Percentiles rank a stretch among this genome's conserved stretches.
These are phyloP conservation scores for Fusarium sp. DNA, from an alignment of 2,329 filamentous ascomycete genomes.

Conservation along the genomic window DNA sequence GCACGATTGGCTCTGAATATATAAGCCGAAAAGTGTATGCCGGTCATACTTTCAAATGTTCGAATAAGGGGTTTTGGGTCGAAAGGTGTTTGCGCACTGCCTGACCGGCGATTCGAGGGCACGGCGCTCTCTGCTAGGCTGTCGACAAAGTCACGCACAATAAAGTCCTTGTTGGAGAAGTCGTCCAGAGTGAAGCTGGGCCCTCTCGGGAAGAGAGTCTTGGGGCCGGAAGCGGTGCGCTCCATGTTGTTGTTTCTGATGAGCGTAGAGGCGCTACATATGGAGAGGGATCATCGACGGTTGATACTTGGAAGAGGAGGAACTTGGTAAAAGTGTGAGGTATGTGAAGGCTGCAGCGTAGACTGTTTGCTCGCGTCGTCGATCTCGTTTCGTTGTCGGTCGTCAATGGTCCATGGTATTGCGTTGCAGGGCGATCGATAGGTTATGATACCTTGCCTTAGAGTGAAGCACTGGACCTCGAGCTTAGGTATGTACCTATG, in stretches of 20 bases:
- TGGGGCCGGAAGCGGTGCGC: constrained; percentile 59
- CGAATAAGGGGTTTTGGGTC: constrained; percentile 97
- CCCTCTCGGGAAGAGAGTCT: constrained; percentile 78
- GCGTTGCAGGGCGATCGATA: constrained; percentile 15
- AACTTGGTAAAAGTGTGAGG: not conserved
- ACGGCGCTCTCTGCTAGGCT: constrained; percentile 86
- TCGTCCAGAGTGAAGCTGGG: constrained; percentile 89
- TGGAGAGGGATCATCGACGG: constrained; percentile 30
- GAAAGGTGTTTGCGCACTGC: constrained; percentile 72
- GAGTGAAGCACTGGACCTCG: not conserved
- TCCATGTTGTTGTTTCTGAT: constrained; percentile 50
- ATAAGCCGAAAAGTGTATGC: not conserved
- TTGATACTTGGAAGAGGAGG: constrained; percentile 4
- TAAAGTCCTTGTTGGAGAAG: constrained; percentile 91
- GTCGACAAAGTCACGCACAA: constrained; percentile 97
- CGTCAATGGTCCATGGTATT: constrained; percentile 27
- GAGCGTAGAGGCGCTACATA: constrained; percentile 44
- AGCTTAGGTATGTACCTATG: not conserved
- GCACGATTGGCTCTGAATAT: not conserved
- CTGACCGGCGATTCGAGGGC: constrained; percentile 82
- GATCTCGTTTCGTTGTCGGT: constrained; percentile 20
- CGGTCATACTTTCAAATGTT: constrained; percentile 79
- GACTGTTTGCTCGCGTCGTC: constrained; percentile 19
- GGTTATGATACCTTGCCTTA: constrained; percentile 5
- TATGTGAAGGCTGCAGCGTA: not conserved